Evolutionary conservation across 179 eudicot species (phyloP).

Genomic region (Camellia oleifera): DNA sequence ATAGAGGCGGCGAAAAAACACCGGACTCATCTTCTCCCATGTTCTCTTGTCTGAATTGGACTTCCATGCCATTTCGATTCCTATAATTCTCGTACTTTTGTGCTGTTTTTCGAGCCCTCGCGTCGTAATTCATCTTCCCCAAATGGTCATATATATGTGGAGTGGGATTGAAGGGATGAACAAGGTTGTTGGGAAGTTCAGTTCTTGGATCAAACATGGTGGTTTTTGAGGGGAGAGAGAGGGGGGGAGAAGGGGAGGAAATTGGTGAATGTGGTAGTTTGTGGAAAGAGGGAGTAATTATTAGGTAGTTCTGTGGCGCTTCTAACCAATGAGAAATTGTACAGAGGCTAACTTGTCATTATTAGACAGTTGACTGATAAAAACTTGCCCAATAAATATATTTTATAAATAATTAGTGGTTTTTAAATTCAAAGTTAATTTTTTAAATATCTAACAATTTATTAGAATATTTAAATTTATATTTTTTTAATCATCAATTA

Average conservation of each 20-base stretch:
- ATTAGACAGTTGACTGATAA: too few relatives aligned
- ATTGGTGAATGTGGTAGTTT: not conserved
- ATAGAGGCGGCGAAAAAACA: constrained; percentile 58
- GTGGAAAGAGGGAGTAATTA: constrained; percentile 5
- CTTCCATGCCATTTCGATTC: constrained; percentile 14
- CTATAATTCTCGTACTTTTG: constrained; percentile 18
- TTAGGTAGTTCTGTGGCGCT: too few relatives aligned
- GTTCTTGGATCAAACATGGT: constrained; percentile 43
- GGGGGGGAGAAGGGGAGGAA: not conserved
- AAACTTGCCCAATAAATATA: too few relatives aligned
- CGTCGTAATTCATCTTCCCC: constrained; percentile 8
- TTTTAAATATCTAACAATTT: too few relatives aligned
- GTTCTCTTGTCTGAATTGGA: constrained; percentile 31
- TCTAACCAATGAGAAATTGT: too few relatives aligned
- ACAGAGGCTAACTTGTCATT: too few relatives aligned
- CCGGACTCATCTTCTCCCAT: constrained; percentile 39
- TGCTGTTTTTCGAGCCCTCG: constrained; percentile 20
- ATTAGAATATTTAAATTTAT: too few relatives aligned
- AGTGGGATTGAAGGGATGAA: constrained; percentile 42
- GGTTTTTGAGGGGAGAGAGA: not conserved
- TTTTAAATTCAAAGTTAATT: too few relatives aligned
- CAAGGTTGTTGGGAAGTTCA: constrained; percentile 27
- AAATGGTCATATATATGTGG: constrained; percentile 23
- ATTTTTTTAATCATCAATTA: too few relatives aligned
- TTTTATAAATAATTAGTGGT: too few relatives aligned